Evolutionary conservation across 768 basidiomycete genomes (phyloP).

Genomic region (Termitomyces sp.): DNA sequence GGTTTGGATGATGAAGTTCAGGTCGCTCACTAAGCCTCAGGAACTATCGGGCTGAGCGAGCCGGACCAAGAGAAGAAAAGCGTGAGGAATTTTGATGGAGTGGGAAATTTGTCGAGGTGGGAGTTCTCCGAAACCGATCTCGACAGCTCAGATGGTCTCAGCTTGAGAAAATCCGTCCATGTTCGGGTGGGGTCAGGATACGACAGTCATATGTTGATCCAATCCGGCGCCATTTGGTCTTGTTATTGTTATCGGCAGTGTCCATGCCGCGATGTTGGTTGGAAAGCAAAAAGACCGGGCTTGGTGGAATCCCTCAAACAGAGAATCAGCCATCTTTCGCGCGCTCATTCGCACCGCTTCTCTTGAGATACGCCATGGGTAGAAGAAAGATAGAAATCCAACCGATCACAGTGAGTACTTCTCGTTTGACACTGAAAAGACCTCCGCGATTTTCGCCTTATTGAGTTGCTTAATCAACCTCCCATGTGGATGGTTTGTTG

Average conservation of each 20-base stretch:
- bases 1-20: background rate
- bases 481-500: background rate
- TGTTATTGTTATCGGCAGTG: constrained; percentile 8
- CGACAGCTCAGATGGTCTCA: constrained; percentile 7
- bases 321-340: constrained; percentile 7
- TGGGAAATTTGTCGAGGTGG: background rate
- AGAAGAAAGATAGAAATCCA: constrained; percentile 79
- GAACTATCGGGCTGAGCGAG: background rate
- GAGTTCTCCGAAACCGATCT: constrained; percentile 7
- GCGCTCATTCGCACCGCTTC: background rate
- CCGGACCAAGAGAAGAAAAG: background rate
- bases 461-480: constrained; percentile 14
- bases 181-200: background rate
- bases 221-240: constrained; percentile 11
- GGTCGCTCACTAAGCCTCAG: background rate
- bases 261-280: constrained; percentile 8
- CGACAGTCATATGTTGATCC: constrained; percentile 5
- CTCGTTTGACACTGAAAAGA: background rate
- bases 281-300: constrained; percentile 6
- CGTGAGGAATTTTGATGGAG: background rate
- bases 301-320: constrained; percentile 1
- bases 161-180: constrained; percentile 8
- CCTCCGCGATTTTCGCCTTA: background rate
- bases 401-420: constrained; percentile 59
- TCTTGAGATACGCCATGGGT: constrained; percentile 36